These are phyloP conservation scores for Zalerion maritima DNA, from an alignment of 495 filamentous ascomycete species.

Conservation along the genomic window DNA sequence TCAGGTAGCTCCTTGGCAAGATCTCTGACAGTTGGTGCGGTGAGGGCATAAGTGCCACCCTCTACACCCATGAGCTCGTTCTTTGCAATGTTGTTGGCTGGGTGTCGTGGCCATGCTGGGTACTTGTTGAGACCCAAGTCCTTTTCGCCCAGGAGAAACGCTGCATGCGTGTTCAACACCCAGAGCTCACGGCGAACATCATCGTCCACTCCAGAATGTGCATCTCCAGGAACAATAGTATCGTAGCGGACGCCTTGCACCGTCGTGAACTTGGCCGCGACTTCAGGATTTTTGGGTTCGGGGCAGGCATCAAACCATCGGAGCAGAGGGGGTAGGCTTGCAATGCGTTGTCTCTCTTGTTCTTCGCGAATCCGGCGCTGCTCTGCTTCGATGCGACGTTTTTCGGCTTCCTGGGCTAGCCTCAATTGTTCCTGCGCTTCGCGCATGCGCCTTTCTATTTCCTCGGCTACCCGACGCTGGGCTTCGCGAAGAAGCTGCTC, in stretches of 20 bases:
- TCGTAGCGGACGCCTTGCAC: conserved; percentile 39
- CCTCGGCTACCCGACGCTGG: conserved; percentile 15
- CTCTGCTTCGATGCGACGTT: conserved; percentile 42
- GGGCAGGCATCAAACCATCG: conserved; percentile 35
- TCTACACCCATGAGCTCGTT: conserved; percentile 33
- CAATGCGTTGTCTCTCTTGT: conserved; percentile 29
- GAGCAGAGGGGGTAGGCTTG: conserved; percentile 35
- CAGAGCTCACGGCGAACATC: conserved; percentile 55
- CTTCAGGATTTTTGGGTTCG: conserved; percentile 31
- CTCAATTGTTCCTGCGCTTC: conserved; percentile 44
- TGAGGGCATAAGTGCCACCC: conserved; percentile 32
- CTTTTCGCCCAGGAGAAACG: conserved; percentile 60
- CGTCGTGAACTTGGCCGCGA: conserved; percentile 33
- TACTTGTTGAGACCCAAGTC: conserved; percentile 61
- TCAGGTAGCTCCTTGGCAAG: conserved; percentile 27
- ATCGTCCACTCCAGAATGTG: conserved; percentile 27
- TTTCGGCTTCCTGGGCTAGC: conserved; percentile 33
- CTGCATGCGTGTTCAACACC: conserved; percentile 64
- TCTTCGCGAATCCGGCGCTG: conserved; percentile 30
- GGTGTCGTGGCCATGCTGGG: conserved; percentile 50
- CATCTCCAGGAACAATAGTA: conserved; percentile 32
- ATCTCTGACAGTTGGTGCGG: conserved; percentile 26
- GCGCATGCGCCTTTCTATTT: conserved; percentile 27
- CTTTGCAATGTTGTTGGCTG: conserved; percentile 32
- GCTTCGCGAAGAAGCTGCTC: conserved; percentile 15